phyloP scores from a whole-genome alignment of 371 early-diverging fungal genomes.

The Mucor racemosus region DNA sequence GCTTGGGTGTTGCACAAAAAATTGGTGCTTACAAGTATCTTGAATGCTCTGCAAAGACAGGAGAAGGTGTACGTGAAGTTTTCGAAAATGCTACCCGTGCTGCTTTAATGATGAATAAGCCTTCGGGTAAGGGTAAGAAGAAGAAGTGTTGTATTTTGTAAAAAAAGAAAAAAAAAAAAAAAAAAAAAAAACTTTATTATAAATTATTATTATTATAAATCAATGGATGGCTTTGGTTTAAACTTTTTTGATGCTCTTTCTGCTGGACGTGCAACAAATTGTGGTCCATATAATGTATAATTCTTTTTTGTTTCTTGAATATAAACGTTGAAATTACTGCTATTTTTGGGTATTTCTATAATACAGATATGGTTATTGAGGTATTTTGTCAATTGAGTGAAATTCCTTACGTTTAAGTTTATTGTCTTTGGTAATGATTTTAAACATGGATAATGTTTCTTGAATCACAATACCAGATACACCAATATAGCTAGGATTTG shows the following conservation, averaged over 20 bases:
- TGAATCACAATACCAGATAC: slow-evolving; percentile 82
- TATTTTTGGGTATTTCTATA: slow-evolving; percentile 79
- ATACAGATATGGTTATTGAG: neutral
- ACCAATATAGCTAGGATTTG: slow-evolving; percentile 81
- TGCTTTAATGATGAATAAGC: slow-evolving; percentile 53
- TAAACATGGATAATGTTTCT: slow-evolving; percentile 87
- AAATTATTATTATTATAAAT: slow-evolving; percentile 50
- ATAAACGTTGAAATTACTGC: slow-evolving; percentile 72
- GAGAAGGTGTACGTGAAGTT: slow-evolving; percentile 78
- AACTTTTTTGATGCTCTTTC: slow-evolving; percentile 89
- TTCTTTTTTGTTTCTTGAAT: slow-evolving; percentile 38
- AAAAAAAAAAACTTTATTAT: neutral
- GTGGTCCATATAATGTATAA: slow-evolving; percentile 82
- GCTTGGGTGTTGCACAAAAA: slow-evolving; percentile 62
- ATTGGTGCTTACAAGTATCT: slow-evolving; percentile 81
- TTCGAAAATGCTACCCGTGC: slow-evolving; percentile 73
- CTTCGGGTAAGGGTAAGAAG: slow-evolving; percentile 16
- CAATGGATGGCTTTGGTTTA: slow-evolving; percentile 81
- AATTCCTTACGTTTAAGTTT: slow-evolving; percentile 62
- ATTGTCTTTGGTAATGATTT: slow-evolving; percentile 76
- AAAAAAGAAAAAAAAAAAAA: neutral
- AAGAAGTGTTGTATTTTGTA: slow-evolving; percentile 28
- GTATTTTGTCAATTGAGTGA: neutral
- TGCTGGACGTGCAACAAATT: slow-evolving; percentile 73
- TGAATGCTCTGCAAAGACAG: slow-evolving; percentile 76